Base-by-base conservation (phyloP, 257 asterid genomes). In the Solanum corneliomulleri region DNA sequence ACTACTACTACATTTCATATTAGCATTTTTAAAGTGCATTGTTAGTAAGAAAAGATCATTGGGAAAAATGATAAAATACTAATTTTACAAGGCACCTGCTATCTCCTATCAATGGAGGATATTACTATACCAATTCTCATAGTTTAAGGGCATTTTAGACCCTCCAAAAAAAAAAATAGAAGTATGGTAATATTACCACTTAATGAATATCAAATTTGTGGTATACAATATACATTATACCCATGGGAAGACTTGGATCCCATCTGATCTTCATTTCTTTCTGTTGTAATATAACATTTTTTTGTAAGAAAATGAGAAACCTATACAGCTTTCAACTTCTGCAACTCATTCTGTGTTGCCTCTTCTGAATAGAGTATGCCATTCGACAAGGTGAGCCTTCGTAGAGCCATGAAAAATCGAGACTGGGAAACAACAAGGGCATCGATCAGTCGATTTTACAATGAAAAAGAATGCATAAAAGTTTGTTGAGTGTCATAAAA, bases 301-400 rank as follows among this genome's bases (percentile, higher is more conserved):
- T n/a, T 44, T 16, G 68, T 29, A 47, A 29, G 85, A 80, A 49
- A 29, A 10, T 29, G 5, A 81, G 69, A 81, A 81, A 49, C 31
- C 91, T 88, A 93, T 78, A 88, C 94, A 35, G 92, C 86, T 89
- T 91, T 93, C 83, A 89, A 85, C 94, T 93, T 90, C 52, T 87
- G 94, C 3, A 86, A 76, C 82, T 92, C 92, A 86, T 90, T 89
- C 25, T 44, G 87, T 75, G 88, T 83, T 49, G 45, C 21, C 74
- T 94, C 98, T 70, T 92, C 93, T 2, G 98, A 93, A 85, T 93
- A 90, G 21, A 96, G 97, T 23, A 95, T 71, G 49, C 98, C 95
- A 42, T 89, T 88, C 15, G 90, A 90, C 85, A 87, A 90, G 75
- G 94, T 93, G 88, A 96, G 96, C 35, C 99, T 94, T 87, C 95